Base-by-base conservation (phyloP, 768 basidiomycete species). In the Hydnum rufescens region DNA sequence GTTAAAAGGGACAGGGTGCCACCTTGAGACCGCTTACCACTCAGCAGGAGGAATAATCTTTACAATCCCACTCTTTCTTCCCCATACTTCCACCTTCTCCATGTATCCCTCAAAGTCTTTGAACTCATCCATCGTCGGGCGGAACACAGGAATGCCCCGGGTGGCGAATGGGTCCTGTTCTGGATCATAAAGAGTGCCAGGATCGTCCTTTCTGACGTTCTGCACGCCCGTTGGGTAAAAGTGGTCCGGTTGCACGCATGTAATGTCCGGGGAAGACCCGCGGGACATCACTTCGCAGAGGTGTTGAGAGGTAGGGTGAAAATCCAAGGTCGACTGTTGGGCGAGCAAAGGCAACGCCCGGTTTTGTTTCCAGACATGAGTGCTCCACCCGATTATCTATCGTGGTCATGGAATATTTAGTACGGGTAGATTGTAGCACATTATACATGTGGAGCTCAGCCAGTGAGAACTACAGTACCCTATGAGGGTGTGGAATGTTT, bases 91-190 rank as follows among this genome's bases (percentile, higher is more conserved):
- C 43, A 97, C 73, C 55, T 67, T 76, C 57, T 75, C 79, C 74
- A 95, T 81, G 64, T 87, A 97, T 6, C 62, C 79, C 61, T 99
- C 93, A 64, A 96, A 97, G 65, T 90, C 85, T 56, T 70, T 64
- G 59, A 95, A 95, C 60, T 97, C 88, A 49, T 81, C 80, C 77
- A 92, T 82, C 1, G 82, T 77, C 5, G 95, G 95, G 62, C 78
- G 82, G 73, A 99, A 99, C 6, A 99, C 89, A 3, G 93, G 95
- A 44, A 97, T 93, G 32, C 93, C 95, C 48, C 84, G 81, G 59
- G 79, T 75, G 0, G 85, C 84, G 28, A 78, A 61, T 25, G 77
- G 82, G 68, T 88, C 86, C 60, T 86, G 82, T 28, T 71, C 70
- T n/a, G 86, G 86, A 19, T 54, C 48, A 3, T 39, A 16, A 4